Conservation (phyloP, 2,329 filamentous ascomycete species). For the Clarireedia homoeocarpa region DNA sequence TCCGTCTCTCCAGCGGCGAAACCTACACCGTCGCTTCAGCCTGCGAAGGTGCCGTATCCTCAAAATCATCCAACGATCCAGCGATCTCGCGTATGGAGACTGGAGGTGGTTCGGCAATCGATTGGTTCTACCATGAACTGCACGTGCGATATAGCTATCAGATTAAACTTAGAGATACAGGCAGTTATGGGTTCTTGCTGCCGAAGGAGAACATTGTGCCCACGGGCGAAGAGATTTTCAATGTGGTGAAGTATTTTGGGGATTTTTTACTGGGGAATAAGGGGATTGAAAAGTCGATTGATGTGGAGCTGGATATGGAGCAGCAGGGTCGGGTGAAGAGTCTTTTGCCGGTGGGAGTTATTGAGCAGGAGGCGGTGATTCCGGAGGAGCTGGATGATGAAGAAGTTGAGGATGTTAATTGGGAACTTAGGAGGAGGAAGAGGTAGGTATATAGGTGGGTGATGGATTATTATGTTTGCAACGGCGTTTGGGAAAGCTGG, state of each 20-base stretch:
- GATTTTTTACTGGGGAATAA: conserved; percentile 69
- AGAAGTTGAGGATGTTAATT: conserved; percentile 17
- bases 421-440: conserved; percentile 22
- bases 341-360: conserved; percentile 1
- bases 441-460: background rate
- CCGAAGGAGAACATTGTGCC: conserved; percentile 82
- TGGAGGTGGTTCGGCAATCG: conserved; percentile 77
- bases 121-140: conserved; percentile 92
- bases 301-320: conserved; percentile 14
- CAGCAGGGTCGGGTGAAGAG: background rate
- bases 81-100: conserved; percentile 51
- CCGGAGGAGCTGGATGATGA: conserved; percentile 10
- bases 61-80: conserved; percentile 25
- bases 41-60: conserved; percentile 67
- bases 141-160: conserved; percentile 81
- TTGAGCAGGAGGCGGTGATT: background rate
- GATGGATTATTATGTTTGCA: background rate
- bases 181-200: conserved; percentile 87
- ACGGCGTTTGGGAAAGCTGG: background rate
- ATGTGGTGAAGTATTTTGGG: conserved; percentile 76
- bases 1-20: conserved; percentile 71
- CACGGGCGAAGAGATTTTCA: conserved; percentile 79
- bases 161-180: conserved; percentile 87
- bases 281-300: conserved; percentile 44
- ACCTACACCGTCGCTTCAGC: conserved; percentile 73